Evolutionary conservation across 2,329 filamentous ascomycete species (phyloP).

Genomic region (Elsinoe australis): DNA sequence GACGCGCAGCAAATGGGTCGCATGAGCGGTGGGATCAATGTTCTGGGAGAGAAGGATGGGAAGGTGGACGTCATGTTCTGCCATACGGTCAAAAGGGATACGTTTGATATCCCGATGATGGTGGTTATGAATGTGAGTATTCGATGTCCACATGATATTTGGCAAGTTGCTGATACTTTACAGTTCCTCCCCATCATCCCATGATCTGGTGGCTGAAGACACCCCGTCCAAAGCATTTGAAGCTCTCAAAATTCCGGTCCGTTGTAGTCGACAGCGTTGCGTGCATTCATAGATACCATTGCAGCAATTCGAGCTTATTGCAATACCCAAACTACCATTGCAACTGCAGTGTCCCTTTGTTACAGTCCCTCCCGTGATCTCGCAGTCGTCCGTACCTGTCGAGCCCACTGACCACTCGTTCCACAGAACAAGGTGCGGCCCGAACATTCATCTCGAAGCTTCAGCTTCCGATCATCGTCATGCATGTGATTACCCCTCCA

Average conservation of each 20-base stretch:
- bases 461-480: conserved; percentile 11
- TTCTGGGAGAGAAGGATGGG: conserved; percentile 71
- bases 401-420: conserved; percentile 11
- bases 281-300: background rate
- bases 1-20: conserved; percentile 22
- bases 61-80: conserved; percentile 93
- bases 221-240: too few relatives aligned
- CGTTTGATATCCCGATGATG: conserved; percentile 97
- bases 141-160: background rate
- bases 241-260: background rate
- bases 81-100: conserved; percentile 94
- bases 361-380: background rate
- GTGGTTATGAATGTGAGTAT: conserved; percentile 92
- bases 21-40: conserved; percentile 57
- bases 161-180: background rate
- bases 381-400: background rate
- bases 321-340: too few relatives aligned
- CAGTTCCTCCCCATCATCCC: conserved; percentile 20
- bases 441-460: conserved; percentile 12
- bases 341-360: background rate
- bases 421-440: conserved; percentile 14
- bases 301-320: too few relatives aligned
- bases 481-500: conserved; percentile 1
- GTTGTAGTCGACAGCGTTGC: background rate
- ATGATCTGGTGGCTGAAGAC: too few relatives aligned